Percentiles rank a stretch among this genome's conserved stretches.
phyloP scores from a whole-genome alignment of 805 yeast species.

The Kodamaea nitidulidarum region DNA sequence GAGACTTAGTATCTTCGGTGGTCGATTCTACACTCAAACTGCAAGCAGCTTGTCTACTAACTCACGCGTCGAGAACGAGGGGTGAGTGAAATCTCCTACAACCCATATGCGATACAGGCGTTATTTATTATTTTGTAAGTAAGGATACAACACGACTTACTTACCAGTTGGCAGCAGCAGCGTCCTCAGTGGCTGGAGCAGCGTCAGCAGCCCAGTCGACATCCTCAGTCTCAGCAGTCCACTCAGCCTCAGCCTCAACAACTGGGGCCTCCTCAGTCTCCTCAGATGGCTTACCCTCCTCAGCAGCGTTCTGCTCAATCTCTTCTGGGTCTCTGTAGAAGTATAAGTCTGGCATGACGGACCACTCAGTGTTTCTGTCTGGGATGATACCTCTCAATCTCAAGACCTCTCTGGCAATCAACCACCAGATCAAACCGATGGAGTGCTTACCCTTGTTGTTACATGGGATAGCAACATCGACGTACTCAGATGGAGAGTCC shows the following conservation, averaged over 20 bases:
- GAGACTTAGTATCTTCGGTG: neutral
- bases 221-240: constrained; percentile 54
- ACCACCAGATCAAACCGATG: constrained; percentile 99
- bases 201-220: constrained; percentile 65
- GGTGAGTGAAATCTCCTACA: constrained; percentile 1
- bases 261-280: constrained; percentile 59
- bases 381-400: constrained; percentile 97
- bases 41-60: neutral
- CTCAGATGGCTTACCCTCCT: constrained; percentile 49
- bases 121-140: constrained; percentile 1
- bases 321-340: constrained; percentile 99
- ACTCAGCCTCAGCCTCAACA: constrained; percentile 53
- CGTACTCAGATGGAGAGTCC: constrained; percentile 98
- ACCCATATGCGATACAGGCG: constrained; percentile 2
- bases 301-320: constrained; percentile 74
- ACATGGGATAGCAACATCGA: constrained; percentile 99
- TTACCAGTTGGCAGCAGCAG: constrained; percentile 56
- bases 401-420: constrained; percentile 97
- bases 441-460: constrained; percentile 99
- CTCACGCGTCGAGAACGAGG: constrained; percentile 2
- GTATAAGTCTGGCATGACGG: constrained; percentile 99
- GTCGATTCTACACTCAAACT: neutral
- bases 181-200: constrained; percentile 67
- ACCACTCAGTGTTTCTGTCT: constrained; percentile 96
- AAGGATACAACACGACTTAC: constrained; percentile 1